These are phyloP conservation scores for Lepidium didymum DNA, from an alignment of 345 rosid genomes.

Conservation along the genomic window DNA sequence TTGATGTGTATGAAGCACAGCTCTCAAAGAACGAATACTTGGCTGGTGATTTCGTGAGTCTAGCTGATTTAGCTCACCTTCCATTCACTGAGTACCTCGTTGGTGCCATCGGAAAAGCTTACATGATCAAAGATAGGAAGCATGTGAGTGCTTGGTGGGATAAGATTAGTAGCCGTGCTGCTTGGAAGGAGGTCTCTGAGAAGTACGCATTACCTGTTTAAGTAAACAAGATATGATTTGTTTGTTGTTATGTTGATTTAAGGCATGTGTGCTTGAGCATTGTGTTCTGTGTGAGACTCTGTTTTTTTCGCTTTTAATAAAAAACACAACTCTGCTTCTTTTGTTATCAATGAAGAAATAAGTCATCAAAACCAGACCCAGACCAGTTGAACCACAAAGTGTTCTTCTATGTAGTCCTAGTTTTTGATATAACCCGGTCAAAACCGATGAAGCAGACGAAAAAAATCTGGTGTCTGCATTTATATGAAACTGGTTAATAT, in stretches of 20 bases:
- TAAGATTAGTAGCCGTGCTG: conserved; percentile 49
- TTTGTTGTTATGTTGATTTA: not conserved
- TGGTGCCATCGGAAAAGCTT: conserved; percentile 36
- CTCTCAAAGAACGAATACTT: conserved; percentile 51
- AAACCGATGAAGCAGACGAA: not conserved
- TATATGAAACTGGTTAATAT: not conserved
- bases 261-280: not conserved
- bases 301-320: conserved; percentile 4
- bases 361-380: no score
- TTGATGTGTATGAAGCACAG: conserved; percentile 56
- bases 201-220: conserved; percentile 16
- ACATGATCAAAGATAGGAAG: conserved; percentile 46
- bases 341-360: not conserved
- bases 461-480: not conserved
- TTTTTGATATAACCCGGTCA: not conserved
- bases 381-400: no score
- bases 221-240: not conserved
- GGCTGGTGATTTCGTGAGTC: conserved; percentile 56
- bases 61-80: conserved; percentile 62
- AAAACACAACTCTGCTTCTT: not conserved
- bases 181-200: conserved; percentile 48
- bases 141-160: conserved; percentile 64
- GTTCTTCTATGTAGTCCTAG: no score
- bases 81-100: conserved; percentile 50
- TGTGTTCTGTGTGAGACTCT: not conserved